phyloP scores from a whole-genome alignment of 805 yeast species.

The Metschnikowia bowlesiae region DNA sequence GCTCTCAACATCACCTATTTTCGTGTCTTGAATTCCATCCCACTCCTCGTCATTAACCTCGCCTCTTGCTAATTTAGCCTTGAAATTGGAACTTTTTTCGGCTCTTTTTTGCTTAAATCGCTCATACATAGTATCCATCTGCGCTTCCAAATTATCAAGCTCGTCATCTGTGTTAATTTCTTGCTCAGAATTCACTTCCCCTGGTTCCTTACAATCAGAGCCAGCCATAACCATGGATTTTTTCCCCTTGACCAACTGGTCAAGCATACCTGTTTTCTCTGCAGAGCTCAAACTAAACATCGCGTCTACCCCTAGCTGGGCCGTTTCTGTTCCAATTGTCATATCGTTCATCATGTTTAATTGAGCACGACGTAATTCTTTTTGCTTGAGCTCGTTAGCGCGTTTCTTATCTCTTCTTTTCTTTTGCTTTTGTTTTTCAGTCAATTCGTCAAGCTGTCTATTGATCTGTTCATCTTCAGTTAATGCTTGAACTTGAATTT shows the following conservation, averaged over 20 bases:
- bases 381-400: slow-evolving; percentile 77
- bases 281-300: slow-evolving; percentile 82
- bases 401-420: slow-evolving; percentile 77
- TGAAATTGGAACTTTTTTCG: slow-evolving; percentile 63
- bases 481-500: slow-evolving; percentile 63
- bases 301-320: slow-evolving; percentile 69
- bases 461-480: slow-evolving; percentile 90
- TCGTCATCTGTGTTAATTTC: slow-evolving; percentile 45
- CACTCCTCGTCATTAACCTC: slow-evolving; percentile 72
- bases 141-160: slow-evolving; percentile 68
- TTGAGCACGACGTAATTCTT: slow-evolving; percentile 86
- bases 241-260: slow-evolving; percentile 72
- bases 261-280: slow-evolving; percentile 77
- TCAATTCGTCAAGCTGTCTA: slow-evolving; percentile 71
- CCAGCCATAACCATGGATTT: slow-evolving; percentile 44
- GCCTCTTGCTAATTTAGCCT: slow-evolving; percentile 70
- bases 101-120: slow-evolving; percentile 62
- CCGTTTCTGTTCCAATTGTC: slow-evolving; percentile 93
- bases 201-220: slow-evolving; percentile 47
- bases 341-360: slow-evolving; percentile 92
- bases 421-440: slow-evolving; percentile 64
- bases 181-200: slow-evolving; percentile 46
- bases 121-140: slow-evolving; percentile 77
- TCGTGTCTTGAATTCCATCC: slow-evolving; percentile 63
- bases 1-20: slow-evolving; percentile 41